phyloP scores from a whole-genome alignment of 2,329 filamentous ascomycete species.

The Cytospora piceicola region DNA sequence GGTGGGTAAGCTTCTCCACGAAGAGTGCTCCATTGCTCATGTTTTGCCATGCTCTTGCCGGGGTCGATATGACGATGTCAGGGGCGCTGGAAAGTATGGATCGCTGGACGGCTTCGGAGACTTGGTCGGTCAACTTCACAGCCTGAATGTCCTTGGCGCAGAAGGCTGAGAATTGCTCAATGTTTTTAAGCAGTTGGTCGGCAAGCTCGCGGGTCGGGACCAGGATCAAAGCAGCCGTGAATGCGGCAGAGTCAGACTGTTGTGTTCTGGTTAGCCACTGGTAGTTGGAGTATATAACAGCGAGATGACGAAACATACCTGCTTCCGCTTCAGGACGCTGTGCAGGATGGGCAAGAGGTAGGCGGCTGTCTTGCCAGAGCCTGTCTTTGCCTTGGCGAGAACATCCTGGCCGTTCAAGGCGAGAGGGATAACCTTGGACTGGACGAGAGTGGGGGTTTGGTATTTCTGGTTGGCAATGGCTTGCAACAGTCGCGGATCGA shows the following conservation, averaged over 20 bases:
- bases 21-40: constrained; percentile 73
- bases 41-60: constrained; percentile 79
- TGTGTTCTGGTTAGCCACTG: constrained; percentile 5
- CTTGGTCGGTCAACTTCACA: constrained; percentile 87
- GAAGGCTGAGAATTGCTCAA: constrained; percentile 77
- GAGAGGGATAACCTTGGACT: constrained; percentile 84
- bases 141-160: constrained; percentile 82
- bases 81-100: constrained; percentile 84
- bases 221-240: constrained; percentile 79
- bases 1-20: constrained; percentile 70
- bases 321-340: constrained; percentile 77
- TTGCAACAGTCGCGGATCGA: constrained; percentile 85
- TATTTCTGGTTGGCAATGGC: constrained; percentile 85
- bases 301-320: constrained; percentile 47
- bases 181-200: constrained; percentile 81
- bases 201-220: constrained; percentile 95
- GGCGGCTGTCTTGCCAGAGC: constrained; percentile 96
- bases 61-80: constrained; percentile 89
- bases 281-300: constrained; percentile 1
- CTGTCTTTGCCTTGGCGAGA: constrained; percentile 89
- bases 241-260: constrained; percentile 54
- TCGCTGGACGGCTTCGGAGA: constrained; percentile 85
- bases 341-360: constrained; percentile 91
- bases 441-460: constrained; percentile 83
- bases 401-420: constrained; percentile 88